These are phyloP conservation scores for Solanum hybrid DNA, from an alignment of 305 asterid genomes.

Conservation along the genomic window DNA sequence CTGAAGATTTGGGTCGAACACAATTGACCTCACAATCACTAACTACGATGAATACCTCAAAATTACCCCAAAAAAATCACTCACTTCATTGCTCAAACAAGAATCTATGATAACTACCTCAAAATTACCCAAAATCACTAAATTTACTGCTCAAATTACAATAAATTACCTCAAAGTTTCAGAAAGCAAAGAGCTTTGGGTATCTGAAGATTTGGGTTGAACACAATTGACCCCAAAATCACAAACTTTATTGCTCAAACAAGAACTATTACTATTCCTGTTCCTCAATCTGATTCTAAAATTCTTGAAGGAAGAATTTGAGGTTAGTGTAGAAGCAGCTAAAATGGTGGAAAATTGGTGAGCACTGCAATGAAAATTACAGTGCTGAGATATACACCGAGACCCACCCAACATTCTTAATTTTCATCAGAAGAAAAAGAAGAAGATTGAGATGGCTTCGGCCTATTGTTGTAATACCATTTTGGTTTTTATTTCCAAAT, in stretches of 20 bases:
- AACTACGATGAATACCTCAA: not conserved
- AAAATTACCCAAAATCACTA: not conserved
- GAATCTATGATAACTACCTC: not conserved
- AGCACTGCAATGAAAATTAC: not conserved
- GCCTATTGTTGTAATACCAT: not conserved
- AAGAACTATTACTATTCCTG: not conserved
- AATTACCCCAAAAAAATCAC: not conserved
- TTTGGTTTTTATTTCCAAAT: not conserved
- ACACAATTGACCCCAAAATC: not conserved
- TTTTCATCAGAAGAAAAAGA: not conserved
- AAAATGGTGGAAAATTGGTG: not conserved
- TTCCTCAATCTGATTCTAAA: not conserved
- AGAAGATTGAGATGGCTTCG: not conserved
- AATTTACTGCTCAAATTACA: not conserved
- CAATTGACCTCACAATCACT: not conserved
- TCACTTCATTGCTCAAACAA: not conserved
- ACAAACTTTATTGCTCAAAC: not conserved
- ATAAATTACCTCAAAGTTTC: conserved; percentile 17
- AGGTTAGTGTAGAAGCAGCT: not conserved
- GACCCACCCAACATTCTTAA: conserved; percentile 2
- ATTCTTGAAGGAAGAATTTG: not conserved
- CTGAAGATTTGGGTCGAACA: not conserved
- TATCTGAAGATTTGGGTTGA: not conserved
- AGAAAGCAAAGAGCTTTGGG: conserved; percentile 7
- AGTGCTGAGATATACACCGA: not conserved